phyloP scores from a whole-genome alignment of 2,329 filamentous ascomycete genomes.

The Cordyceps fumosorosea region DNA sequence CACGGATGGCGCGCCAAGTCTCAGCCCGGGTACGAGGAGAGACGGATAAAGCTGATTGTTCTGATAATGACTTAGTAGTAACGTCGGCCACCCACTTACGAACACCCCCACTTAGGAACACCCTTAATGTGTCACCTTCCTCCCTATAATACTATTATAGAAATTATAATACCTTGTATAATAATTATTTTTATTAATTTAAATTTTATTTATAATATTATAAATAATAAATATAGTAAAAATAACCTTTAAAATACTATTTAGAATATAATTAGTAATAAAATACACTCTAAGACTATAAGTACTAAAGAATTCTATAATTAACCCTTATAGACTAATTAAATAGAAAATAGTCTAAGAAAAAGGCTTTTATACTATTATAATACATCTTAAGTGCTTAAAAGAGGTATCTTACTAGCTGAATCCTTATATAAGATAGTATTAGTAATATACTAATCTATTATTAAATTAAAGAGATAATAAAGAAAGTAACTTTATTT shows the following conservation, averaged over 20 bases:
- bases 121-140: too few relatives aligned
- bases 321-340: not conserved
- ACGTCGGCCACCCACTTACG: too few relatives aligned
- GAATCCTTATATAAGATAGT: too few relatives aligned
- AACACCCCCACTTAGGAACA: too few relatives aligned
- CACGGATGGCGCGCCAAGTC: too few relatives aligned
- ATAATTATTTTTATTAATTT: not conserved
- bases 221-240: not conserved
- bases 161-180: not conserved
- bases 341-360: not conserved
- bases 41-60: too few relatives aligned
- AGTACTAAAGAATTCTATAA: not conserved
- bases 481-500: too few relatives aligned
- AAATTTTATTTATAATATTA: not conserved
- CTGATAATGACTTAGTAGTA: too few relatives aligned
- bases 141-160: not conserved
- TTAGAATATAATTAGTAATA: not conserved
- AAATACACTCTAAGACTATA: not conserved
- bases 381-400: not conserved
- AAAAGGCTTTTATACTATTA: not conserved
- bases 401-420: too few relatives aligned
- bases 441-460: too few relatives aligned
- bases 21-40: too few relatives aligned
- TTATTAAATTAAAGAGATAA: too few relatives aligned
- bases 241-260: not conserved